Evolutionary conservation across 2,329 filamentous ascomycete genomes (phyloP).

Genomic region (Xylariaceae sp.): DNA sequence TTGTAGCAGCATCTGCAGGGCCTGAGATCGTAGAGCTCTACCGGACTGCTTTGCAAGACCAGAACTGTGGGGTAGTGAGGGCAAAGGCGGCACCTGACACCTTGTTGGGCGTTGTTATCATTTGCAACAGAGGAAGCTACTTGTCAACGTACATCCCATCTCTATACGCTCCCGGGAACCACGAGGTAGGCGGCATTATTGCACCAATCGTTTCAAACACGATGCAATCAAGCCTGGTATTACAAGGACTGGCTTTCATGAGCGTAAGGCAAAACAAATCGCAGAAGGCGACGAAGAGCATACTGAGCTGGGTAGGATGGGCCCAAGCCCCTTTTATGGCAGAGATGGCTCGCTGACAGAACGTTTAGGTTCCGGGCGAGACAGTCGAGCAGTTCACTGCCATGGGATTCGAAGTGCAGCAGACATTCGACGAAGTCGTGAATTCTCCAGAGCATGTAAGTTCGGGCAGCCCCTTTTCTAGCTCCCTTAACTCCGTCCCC

Average conservation of each 20-base stretch:
- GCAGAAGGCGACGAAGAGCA: slow-evolving; percentile 65
- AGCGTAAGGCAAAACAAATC: slow-evolving; percentile 77
- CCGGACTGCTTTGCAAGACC: slow-evolving; percentile 65
- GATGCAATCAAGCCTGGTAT: slow-evolving; percentile 62
- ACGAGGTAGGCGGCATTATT: slow-evolving; percentile 67
- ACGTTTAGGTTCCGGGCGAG: slow-evolving; percentile 31
- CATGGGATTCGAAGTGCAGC: slow-evolving; percentile 33
- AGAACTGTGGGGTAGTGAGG: slow-evolving; percentile 74
- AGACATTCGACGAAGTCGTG: slow-evolving; percentile 33
- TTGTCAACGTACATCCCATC: slow-evolving; percentile 66
- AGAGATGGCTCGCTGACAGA: slow-evolving; percentile 23
- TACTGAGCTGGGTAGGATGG: slow-evolving; percentile 71
- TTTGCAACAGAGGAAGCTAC: slow-evolving; percentile 65
- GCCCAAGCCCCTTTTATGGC: slow-evolving; percentile 20
- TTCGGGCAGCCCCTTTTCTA: slow-evolving; percentile 2
- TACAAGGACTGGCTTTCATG: slow-evolving; percentile 73
- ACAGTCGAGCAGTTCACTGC: slow-evolving; percentile 28
- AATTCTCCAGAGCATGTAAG: slow-evolving; percentile 34
- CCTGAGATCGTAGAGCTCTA: slow-evolving; percentile 78
- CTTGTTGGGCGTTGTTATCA: slow-evolving; percentile 73
- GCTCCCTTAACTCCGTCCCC: neutral
- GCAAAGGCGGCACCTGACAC: slow-evolving; percentile 65
- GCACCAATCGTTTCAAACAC: slow-evolving; percentile 70
- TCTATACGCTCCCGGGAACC: slow-evolving; percentile 53
- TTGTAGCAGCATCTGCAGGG: slow-evolving; percentile 68